Percentiles rank a stretch among this genome's conserved stretches.
Conservation (phyloP, 23 red algal genomes). For the Gracilaria gracilis region DNA sequence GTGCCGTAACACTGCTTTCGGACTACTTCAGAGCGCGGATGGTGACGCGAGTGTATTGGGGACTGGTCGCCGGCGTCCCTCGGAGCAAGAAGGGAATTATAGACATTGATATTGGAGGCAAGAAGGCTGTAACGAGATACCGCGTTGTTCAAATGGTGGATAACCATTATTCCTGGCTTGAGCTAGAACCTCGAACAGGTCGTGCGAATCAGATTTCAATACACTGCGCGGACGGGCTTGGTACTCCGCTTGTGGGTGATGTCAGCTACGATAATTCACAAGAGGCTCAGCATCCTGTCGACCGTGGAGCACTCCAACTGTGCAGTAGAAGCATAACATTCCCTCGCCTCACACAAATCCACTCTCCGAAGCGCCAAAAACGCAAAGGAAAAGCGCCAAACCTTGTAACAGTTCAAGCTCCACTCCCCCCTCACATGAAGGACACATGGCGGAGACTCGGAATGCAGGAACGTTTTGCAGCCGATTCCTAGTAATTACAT, state of each 20-base stretch:
- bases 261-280: conserved; percentile 14
- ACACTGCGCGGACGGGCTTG: conserved; percentile 77
- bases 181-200: conserved; percentile 70
- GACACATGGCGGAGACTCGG: conserved; percentile 66
- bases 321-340: conserved; percentile 45
- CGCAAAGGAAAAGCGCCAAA: not conserved
- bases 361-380: not conserved
- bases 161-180: conserved; percentile 70
- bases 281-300: not conserved
- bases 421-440: conserved; percentile 65
- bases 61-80: conserved; percentile 55
- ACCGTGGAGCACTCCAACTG: conserved; percentile 20
- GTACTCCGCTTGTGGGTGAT: conserved; percentile 70
- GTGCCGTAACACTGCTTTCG: conserved; percentile 48
- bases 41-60: conserved; percentile 72
- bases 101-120: conserved; percentile 55
- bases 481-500: not conserved
- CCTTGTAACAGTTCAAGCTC: conserved; percentile 29
- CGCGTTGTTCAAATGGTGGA: conserved; percentile 74
- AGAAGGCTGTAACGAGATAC: conserved; percentile 59
- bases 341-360: conserved; percentile 51
- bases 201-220: conserved; percentile 67
- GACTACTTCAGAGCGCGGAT: conserved; percentile 53
- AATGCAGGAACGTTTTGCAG: conserved; percentile 42
- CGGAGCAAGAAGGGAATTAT: conserved; percentile 45